Conservation (phyloP, 352 stramenopile genomes). For the Globisporangium polare region DNA sequence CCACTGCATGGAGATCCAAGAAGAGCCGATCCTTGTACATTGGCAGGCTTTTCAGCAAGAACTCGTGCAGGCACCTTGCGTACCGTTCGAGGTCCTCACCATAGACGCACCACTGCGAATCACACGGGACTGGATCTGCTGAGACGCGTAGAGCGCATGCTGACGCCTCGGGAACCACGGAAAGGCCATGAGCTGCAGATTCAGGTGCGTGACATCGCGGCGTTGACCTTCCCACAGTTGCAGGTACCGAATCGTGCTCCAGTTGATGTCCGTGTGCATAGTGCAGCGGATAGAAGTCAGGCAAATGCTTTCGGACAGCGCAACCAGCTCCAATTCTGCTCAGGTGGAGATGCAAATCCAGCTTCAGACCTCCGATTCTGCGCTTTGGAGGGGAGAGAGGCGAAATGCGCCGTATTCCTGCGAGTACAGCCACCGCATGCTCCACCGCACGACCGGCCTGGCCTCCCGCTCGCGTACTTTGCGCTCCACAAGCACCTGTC, state of each 20-base stretch:
- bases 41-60: slow-evolving; percentile 35
- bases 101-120: slow-evolving; percentile 33
- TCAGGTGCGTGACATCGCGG: slow-evolving; percentile 62
- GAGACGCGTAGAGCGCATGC: slow-evolving; percentile 27
- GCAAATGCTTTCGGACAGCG: too few species aligned
- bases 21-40: slow-evolving; percentile 27
- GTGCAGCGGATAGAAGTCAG: too few species aligned
- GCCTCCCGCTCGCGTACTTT: too few species aligned
- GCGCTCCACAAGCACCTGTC: too few species aligned
- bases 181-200: slow-evolving; percentile 81
- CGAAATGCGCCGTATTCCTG: slow-evolving; percentile 91
- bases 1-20: slow-evolving; percentile 56
- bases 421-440: too few species aligned
- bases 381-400: slow-evolving; percentile 68
- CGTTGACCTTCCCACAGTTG: slow-evolving; percentile 53
- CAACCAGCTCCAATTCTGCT: too few species aligned
- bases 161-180: slow-evolving; percentile 61
- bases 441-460: too few species aligned
- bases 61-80: slow-evolving; percentile 34
- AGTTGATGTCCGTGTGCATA: slow-evolving; percentile 85
- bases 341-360: too few species aligned
- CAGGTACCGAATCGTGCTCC: slow-evolving; percentile 76
- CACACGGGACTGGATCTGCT: slow-evolving; percentile 29
- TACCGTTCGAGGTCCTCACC: slow-evolving; percentile 32
- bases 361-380: slow-evolving; percentile 26